These are phyloP conservation scores for Fusarium sacchari DNA, from an alignment of 2,329 filamentous ascomycete species.

Conservation along the genomic window DNA sequence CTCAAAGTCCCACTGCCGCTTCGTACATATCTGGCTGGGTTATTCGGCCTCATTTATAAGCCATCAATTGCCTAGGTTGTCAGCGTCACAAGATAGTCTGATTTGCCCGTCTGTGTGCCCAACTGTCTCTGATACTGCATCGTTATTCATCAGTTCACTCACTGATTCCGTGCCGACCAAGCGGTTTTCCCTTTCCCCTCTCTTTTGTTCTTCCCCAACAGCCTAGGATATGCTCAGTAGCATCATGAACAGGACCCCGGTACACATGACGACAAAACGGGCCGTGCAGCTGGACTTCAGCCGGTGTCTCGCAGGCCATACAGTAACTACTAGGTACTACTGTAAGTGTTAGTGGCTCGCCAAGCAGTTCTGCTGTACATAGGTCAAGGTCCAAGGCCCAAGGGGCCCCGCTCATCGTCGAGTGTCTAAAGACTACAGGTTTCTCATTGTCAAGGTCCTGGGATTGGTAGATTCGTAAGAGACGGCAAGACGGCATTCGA, in stretches of 20 bases:
- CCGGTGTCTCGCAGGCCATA: slow-evolving; percentile 35
- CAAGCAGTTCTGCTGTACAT: slow-evolving; percentile 5
- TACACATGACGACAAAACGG: slow-evolving; percentile 39
- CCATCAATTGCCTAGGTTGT: neutral
- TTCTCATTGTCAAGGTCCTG: slow-evolving; percentile 34
- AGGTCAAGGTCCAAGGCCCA: neutral
- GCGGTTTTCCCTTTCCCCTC: slow-evolving; percentile 1
- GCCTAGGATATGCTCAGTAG: neutral
- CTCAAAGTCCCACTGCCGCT: slow-evolving; percentile 3
- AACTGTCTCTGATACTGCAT: slow-evolving; percentile 28
- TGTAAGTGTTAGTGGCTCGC: slow-evolving; percentile 36
- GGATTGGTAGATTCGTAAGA: slow-evolving; percentile 26
- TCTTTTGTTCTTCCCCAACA: neutral
- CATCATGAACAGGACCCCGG: slow-evolving; percentile 5
- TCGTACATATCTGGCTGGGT: neutral
- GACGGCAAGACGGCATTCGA: slow-evolving; percentile 1
- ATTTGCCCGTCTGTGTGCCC: neutral
- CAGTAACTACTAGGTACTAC: too few relatives aligned
- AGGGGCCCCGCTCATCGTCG: neutral
- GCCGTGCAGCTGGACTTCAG: slow-evolving; percentile 30
- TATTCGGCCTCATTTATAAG: slow-evolving; percentile 29
- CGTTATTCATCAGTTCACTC: slow-evolving; percentile 17
- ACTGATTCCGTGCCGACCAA: slow-evolving; percentile 13
- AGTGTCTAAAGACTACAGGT: slow-evolving; percentile 3
- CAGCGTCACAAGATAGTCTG: slow-evolving; percentile 28